These are phyloP conservation scores for Thalassiosira hispida DNA, from an alignment of 352 stramenopile genomes.

Conservation along the genomic window DNA sequence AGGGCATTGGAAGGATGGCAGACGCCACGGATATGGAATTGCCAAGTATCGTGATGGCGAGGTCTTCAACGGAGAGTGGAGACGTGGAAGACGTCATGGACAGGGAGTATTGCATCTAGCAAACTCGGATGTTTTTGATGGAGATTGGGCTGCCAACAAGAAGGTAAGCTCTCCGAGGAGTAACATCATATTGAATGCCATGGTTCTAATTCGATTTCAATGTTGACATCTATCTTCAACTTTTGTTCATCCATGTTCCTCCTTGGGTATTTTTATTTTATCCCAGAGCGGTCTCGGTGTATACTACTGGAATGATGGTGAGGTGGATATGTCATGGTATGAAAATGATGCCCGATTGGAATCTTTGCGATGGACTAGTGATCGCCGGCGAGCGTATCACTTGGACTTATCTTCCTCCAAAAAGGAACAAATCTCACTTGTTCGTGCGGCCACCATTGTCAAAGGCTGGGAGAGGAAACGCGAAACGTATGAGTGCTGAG, in stretches of 20 bases:
- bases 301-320: conserved; percentile 58
- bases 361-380: conserved; percentile 57
- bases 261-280: too few species aligned
- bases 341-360: conserved; percentile 45
- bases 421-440: conserved; percentile 51
- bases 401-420: conserved; percentile 46
- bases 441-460: conserved; percentile 39
- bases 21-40: conserved; percentile 47
- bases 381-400: conserved; percentile 35
- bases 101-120: conserved; percentile 50
- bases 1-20: conserved; percentile 52
- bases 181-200: too few species aligned
- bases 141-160: conserved; percentile 47
- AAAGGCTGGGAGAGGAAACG: conserved; percentile 37
- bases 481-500: conserved; percentile 16
- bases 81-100: conserved; percentile 49
- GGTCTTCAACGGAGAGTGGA: conserved; percentile 54
- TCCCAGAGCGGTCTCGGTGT: conserved; percentile 49
- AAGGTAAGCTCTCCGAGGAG: too few species aligned
- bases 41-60: conserved; percentile 56
- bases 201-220: too few species aligned
- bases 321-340: conserved; percentile 60
- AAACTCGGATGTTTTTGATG: conserved; percentile 62
- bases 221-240: too few species aligned
- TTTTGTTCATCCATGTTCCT: too few species aligned